Evolutionary conservation across 208 protist species (phyloP).

Genomic region (Strigomonas culicis): DNA sequence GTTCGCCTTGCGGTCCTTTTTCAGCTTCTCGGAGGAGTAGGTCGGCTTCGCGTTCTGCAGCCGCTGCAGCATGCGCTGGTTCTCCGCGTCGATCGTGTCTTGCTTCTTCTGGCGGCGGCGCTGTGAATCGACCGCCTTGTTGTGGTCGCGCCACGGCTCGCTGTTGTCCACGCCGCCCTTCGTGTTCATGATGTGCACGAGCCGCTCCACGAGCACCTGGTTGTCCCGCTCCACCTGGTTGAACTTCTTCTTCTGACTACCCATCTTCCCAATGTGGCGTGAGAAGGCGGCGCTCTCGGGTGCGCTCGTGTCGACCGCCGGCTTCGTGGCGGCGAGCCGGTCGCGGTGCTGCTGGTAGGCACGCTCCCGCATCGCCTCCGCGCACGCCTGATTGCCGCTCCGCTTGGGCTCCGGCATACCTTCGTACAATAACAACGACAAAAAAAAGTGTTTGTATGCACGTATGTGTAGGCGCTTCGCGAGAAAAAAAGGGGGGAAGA

Average conservation of each 20-base stretch:
- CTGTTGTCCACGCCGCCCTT: conserved; percentile 58
- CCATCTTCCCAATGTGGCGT: conserved; percentile 29
- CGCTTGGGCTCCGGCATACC: conserved; percentile 21
- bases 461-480: too few species aligned
- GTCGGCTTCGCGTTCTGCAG: conserved; percentile 39
- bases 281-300: conserved; percentile 30
- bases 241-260: conserved; percentile 25
- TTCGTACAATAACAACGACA: not conserved
- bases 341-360: conserved; percentile 50
- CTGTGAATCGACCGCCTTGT: conserved; percentile 42
- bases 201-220: conserved; percentile 44
- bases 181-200: conserved; percentile 64
- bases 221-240: conserved; percentile 52
- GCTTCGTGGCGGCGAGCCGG: conserved; percentile 33
- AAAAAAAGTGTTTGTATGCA: not conserved
- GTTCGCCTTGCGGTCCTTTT: conserved; percentile 38
- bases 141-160: conserved; percentile 49
- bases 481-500: not conserved
- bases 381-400: conserved; percentile 11
- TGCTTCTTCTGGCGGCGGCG: conserved; percentile 31
- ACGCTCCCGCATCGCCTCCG: conserved; percentile 38
- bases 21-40: conserved; percentile 43
- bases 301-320: conserved; percentile 43
- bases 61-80: conserved; percentile 45
- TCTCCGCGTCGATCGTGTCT: conserved; percentile 42